Conservation (phyloP, 2,329 filamentous ascomycete species). For the Aspergillus novoparasiticus region DNA sequence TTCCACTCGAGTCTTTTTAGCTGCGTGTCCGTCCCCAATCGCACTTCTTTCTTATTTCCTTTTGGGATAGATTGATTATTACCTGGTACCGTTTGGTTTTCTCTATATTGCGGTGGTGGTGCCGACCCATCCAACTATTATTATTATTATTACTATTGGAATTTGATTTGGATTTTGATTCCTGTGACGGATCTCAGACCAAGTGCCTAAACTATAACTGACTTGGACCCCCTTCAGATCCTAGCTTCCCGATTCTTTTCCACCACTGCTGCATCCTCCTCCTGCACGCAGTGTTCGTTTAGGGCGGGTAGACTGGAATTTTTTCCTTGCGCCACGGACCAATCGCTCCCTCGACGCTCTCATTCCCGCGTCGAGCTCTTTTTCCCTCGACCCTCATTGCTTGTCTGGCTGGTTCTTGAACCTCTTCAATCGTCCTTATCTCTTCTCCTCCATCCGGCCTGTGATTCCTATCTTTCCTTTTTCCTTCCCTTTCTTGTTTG, state of each 20-base stretch:
- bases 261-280: constrained; percentile 1
- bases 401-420: neutral
- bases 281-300: constrained; percentile 28
- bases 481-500: constrained; percentile 2
- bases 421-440: constrained; percentile 10
- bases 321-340: constrained; percentile 12
- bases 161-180: neutral
- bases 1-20: neutral
- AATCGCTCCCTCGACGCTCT: constrained; percentile 1
- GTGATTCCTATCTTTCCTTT: constrained; percentile 10
- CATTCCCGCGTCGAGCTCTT: neutral
- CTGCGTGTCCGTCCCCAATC: neutral
- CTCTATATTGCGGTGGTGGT: neutral
- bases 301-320: constrained; percentile 39
- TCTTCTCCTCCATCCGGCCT: constrained; percentile 8
- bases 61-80: neutral
- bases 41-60: neutral
- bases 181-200: constrained; percentile 5
- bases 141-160: neutral
- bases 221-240: constrained; percentile 7
- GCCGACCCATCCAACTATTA: neutral
- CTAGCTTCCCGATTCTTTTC: constrained; percentile 5
- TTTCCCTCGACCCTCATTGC: constrained; percentile 3
- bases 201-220: constrained; percentile 6
- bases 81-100: neutral